Percentiles rank a stretch among this genome's conserved stretches.
Evolutionary conservation across 192 early-diverging fungal genomes (phyloP).

Genomic region (Coemansia sp.): DNA sequence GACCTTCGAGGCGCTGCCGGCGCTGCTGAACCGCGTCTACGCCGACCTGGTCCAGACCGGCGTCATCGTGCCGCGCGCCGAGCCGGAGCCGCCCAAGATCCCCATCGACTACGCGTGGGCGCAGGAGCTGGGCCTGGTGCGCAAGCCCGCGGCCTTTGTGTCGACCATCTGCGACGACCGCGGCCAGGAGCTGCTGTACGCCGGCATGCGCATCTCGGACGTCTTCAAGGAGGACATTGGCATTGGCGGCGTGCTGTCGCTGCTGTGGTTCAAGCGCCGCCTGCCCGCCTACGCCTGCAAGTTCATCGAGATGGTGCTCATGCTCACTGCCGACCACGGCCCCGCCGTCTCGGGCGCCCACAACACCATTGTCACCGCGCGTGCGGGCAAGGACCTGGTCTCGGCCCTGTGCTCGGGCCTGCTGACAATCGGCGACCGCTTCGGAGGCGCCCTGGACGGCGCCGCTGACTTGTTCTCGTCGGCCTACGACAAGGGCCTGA

Average conservation of each 20-base stretch:
- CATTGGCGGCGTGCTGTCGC: conserved; percentile 94
- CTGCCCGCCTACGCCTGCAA: conserved; percentile 92
- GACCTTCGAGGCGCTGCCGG: conserved; percentile 94
- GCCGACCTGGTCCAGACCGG: conserved; percentile 73
- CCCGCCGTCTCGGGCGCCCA: conserved; percentile 95
- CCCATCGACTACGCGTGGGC: conserved; percentile 99
- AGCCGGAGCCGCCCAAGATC: conserved; percentile 97
- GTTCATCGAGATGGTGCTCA: conserved; percentile 99
- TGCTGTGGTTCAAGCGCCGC: conserved; percentile 99
- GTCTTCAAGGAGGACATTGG: conserved; percentile 99
- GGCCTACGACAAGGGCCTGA: conserved; percentile 92
- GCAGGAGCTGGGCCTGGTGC: conserved; percentile 95
- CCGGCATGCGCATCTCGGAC: conserved; percentile 97
- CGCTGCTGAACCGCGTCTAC: conserved; percentile 78
- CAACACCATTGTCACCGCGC: conserved; percentile 90
- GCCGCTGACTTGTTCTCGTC: conserved; percentile 89
- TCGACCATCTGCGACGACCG: conserved; percentile 99
- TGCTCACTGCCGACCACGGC: conserved; percentile 99
- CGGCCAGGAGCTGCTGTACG: conserved; percentile 98
- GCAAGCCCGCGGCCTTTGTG: conserved; percentile 98
- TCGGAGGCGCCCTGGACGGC: conserved; percentile 97
- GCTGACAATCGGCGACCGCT: conserved; percentile 96
- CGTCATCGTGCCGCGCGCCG: conserved; percentile 69
- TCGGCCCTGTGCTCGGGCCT: conserved; percentile 94
- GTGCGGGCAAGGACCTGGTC: conserved; percentile 97